Evolutionary conservation across 2,329 filamentous ascomycete genomes (phyloP).

Genomic region (Diaporthe sp.): DNA sequence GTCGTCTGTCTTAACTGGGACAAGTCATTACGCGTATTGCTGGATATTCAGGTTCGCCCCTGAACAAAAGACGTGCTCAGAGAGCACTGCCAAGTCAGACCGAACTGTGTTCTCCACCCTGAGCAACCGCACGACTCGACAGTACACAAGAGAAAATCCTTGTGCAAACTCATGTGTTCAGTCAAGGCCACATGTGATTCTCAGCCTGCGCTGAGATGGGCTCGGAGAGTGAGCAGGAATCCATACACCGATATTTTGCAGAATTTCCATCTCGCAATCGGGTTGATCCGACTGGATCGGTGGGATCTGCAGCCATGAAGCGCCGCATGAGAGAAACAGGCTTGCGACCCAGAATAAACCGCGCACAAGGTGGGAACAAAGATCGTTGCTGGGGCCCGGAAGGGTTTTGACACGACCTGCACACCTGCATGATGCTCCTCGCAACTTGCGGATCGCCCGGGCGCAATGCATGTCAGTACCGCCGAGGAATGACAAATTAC

Average conservation of each 20-base stretch:
- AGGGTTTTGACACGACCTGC: background rate
- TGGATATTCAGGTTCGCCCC: background rate
- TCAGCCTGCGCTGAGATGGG: background rate
- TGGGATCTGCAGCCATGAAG: background rate
- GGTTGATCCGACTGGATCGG: background rate
- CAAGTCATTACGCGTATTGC: slow-evolving; percentile 6
- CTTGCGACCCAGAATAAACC: background rate
- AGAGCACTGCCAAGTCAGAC: slow-evolving; percentile 14
- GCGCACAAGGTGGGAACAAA: background rate
- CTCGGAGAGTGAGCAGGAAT: background rate
- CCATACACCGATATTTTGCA: slow-evolving; percentile 17
- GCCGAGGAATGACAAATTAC: background rate
- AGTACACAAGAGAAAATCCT: background rate
- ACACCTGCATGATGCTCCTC: background rate
- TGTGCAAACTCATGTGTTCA: background rate
- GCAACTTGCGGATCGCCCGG: slow-evolving; percentile 8
- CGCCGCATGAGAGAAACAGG: background rate
- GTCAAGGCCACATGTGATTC: background rate
- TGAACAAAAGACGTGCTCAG: slow-evolving; percentile 2
- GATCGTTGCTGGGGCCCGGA: background rate
- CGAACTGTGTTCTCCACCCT: slow-evolving; percentile 12
- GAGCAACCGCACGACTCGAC: slow-evolving; percentile 8
- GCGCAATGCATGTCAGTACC: background rate
- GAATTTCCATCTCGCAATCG: background rate
- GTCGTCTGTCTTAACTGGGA: background rate